Evolutionary conservation across 768 basidiomycete species (phyloP), one percentile per base, ranked within the genome.

Genomic region (Dentipellis fragilis): DNA sequence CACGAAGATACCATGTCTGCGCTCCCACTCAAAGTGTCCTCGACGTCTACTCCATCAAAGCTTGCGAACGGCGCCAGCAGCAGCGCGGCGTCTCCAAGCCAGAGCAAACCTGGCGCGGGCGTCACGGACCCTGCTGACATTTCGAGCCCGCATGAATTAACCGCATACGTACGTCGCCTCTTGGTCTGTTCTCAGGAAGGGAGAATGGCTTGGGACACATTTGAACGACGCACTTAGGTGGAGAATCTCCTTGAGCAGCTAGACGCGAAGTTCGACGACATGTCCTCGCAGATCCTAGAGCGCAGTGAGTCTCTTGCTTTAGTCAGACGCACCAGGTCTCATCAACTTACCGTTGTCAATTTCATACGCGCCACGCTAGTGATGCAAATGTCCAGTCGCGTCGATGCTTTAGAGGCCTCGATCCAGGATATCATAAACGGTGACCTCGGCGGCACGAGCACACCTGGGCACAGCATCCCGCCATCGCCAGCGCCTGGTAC

Each of bases 341-440:
- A 6, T 29, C 29, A 29, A 29, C 29, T 29, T 6, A 29, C 29
- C 29, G 6, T 6, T 29, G 29, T 29, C 29, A 29, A 29, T 6
- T 29, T 6, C 29, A 6, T 29, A 29, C 6, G 54, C 37, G 49
- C 39, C n/a, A 29, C 54, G 51, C 37, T 65, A 95, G 93, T 96
- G 93, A 80, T 73, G 54, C 87, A 92, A 63, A 96, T 95, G 93
- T 94, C 93, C 1, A 79, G 81, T 39, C 80, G 93, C 46, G 93
- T 96, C 19, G 93, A 96, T 64, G 80, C 88, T 16, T 75, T 96
- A 34, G 93, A 96, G 66, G 83, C 83, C 16, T 83, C 93, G 10
- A 93, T 96, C 54, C 90, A 93, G 62, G 93, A 95, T 64, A 88
- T 95, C 49, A 93, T 96, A 65, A 89, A 85, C 58, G 83, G 82